These are phyloP conservation scores for Cladosporium halotolerans DNA, from an alignment of 2,329 filamentous ascomycete species.

Conservation along the genomic window DNA sequence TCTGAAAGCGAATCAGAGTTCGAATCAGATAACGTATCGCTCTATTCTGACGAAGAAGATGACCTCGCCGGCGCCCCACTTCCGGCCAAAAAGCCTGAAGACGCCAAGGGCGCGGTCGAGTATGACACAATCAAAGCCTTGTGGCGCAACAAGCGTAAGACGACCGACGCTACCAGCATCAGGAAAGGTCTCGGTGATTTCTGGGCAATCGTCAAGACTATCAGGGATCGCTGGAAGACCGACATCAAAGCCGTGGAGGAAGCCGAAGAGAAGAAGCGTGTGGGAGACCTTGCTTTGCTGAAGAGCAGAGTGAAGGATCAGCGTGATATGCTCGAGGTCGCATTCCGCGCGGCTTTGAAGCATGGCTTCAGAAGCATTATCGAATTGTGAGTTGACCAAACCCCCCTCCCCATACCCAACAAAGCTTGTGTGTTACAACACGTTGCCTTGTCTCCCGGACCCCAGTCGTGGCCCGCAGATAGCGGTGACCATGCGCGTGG, in stretches of 20 bases:
- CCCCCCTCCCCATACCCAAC: background rate
- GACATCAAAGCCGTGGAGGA: slow-evolving; percentile 51
- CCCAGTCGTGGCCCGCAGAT: no score
- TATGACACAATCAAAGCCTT: slow-evolving; percentile 58
- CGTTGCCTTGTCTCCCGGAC: no score
- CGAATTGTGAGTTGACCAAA: slow-evolving; percentile 32
- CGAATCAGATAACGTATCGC: slow-evolving; percentile 41
- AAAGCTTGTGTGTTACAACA: no score
- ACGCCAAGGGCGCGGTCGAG: slow-evolving; percentile 43
- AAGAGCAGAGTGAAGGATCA: slow-evolving; percentile 53
- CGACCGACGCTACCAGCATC: slow-evolving; percentile 45
- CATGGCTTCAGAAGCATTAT: slow-evolving; percentile 43
- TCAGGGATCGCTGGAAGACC: slow-evolving; percentile 57
- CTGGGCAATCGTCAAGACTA: slow-evolving; percentile 54
- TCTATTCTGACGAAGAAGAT: slow-evolving; percentile 47
- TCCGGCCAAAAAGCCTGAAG: slow-evolving; percentile 44
- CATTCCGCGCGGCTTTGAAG: slow-evolving; percentile 40
- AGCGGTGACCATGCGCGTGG: no score
- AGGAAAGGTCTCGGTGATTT: slow-evolving; percentile 50
- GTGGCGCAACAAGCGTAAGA: slow-evolving; percentile 52
- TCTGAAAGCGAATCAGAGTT: slow-evolving; percentile 41
- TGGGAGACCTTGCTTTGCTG: slow-evolving; percentile 47
- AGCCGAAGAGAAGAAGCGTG: slow-evolving; percentile 53
- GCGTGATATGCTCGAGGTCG: slow-evolving; percentile 51
- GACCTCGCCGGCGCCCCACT: slow-evolving; percentile 42